Percentiles rank a stretch among this genome's conserved stretches.
Conservation (phyloP, 192 early-diverging fungal species). For the Entomortierella parvispora region DNA sequence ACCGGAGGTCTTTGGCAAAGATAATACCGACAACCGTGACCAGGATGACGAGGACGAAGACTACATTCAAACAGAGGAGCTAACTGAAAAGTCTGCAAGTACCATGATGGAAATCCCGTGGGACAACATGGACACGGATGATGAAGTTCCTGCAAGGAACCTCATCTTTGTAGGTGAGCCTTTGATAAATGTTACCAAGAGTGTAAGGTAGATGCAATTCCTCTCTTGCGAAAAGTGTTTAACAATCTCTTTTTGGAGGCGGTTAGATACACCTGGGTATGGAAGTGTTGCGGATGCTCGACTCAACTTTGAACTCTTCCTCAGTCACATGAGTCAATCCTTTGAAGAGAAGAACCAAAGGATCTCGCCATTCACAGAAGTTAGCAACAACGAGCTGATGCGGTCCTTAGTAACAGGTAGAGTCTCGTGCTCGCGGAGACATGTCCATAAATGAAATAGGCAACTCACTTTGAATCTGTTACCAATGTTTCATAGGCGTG, state of each 20-base stretch:
- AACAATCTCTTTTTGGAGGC: background rate
- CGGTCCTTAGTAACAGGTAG: slow-evolving; percentile 46
- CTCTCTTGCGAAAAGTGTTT: no score
- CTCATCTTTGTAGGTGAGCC: slow-evolving; percentile 46
- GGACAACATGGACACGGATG: slow-evolving; percentile 51
- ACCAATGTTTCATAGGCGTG: slow-evolving; percentile 17
- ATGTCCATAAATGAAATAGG: background rate
- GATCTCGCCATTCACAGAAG: slow-evolving; percentile 47
- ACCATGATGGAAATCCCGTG: slow-evolving; percentile 55
- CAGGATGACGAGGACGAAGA: slow-evolving; percentile 18
- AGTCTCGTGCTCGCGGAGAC: background rate
- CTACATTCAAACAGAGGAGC: slow-evolving; percentile 25
- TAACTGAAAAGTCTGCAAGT: slow-evolving; percentile 40
- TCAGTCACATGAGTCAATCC: slow-evolving; percentile 34
- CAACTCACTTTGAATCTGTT: background rate
- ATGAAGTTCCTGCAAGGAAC: slow-evolving; percentile 50
- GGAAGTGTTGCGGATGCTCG: slow-evolving; percentile 46
- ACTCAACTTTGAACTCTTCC: slow-evolving; percentile 47
- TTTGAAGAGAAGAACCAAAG: slow-evolving; percentile 52
- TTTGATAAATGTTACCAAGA: background rate
- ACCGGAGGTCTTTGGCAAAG: no score
- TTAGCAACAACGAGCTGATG: slow-evolving; percentile 49
- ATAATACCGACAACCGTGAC: background rate
- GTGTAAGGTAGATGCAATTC: no score
- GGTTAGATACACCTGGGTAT: slow-evolving; percentile 49